phyloP scores from a whole-genome alignment of 768 basidiomycete species.

The Tulasnella sp. region DNA sequence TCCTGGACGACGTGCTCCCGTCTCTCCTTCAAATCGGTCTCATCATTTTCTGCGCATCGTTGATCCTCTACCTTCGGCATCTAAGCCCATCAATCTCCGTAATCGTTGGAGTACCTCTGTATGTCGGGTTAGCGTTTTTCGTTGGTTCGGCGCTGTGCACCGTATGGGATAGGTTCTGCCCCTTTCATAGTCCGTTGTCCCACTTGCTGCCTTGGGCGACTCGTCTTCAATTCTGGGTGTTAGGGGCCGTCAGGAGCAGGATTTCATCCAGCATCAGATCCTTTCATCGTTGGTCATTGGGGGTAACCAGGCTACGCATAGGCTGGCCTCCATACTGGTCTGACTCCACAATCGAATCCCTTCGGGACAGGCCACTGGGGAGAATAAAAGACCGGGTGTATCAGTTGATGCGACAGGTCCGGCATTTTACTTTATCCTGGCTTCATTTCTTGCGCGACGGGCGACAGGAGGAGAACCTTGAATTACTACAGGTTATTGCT shows the following conservation, averaged over 20 bases:
- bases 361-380: too few relatives aligned
- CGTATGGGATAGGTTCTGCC: not conserved
- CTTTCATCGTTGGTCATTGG: too few relatives aligned
- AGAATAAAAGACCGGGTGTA: too few relatives aligned
- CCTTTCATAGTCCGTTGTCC: not conserved
- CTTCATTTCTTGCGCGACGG: not conserved
- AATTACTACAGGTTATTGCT: not conserved
- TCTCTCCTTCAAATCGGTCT: not conserved
- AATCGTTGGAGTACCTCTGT: not conserved
- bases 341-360: too few relatives aligned
- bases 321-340: too few relatives aligned
- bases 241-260: too few relatives aligned
- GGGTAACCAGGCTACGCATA: too few relatives aligned
- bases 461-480: not conserved
- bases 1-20: not conserved
- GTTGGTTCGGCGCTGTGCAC: not conserved
- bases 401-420: too few relatives aligned
- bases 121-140: not conserved
- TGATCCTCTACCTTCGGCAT: not conserved
- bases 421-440: too few relatives aligned
- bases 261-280: too few relatives aligned
- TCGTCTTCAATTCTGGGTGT: not conserved
- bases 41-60: not conserved
- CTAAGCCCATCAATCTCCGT: not conserved
- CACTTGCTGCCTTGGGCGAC: not conserved